Evolutionary conservation across 2,329 filamentous ascomycete species (phyloP).

Genomic region (Trichoderma cornu-damae): DNA sequence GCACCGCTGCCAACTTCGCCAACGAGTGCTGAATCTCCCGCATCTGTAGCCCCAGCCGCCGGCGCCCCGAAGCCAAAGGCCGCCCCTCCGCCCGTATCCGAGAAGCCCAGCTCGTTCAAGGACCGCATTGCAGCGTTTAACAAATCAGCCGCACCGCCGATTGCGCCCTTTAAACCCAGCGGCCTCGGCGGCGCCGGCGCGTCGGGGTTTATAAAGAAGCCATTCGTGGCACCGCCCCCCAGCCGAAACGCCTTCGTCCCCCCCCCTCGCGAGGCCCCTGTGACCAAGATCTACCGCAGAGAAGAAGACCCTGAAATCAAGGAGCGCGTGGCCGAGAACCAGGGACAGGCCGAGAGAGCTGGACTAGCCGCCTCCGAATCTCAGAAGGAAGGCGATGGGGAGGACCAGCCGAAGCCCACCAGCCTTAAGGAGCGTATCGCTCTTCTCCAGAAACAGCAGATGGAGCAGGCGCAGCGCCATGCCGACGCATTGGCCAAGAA

Average conservation of each 20-base stretch:
- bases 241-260: slow-evolving; percentile 89
- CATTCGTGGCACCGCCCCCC: slow-evolving; percentile 90
- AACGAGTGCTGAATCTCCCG: slow-evolving; percentile 39
- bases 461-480: slow-evolving; percentile 79
- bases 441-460: slow-evolving; percentile 85
- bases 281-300: slow-evolving; percentile 72
- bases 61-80: slow-evolving; percentile 28
- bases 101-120: slow-evolving; percentile 82
- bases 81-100: slow-evolving; percentile 60
- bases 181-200: slow-evolving; percentile 50
- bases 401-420: slow-evolving; percentile 84
- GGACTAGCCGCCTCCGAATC: slow-evolving; percentile 48
- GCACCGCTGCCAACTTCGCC: slow-evolving; percentile 26
- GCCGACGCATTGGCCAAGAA: slow-evolving; percentile 74
- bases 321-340: slow-evolving; percentile 60
- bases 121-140: slow-evolving; percentile 98
- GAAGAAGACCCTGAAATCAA: slow-evolving; percentile 77
- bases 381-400: slow-evolving; percentile 50
- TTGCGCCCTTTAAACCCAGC: slow-evolving; percentile 83
- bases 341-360: slow-evolving; percentile 63
- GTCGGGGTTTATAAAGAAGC: slow-evolving; percentile 84
- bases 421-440: slow-evolving; percentile 95
- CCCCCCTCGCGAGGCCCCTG: slow-evolving; percentile 62
- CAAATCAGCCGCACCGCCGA: slow-evolving; percentile 74
- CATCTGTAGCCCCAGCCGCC: slow-evolving; percentile 32